A percentile compares a stretch with the other conserved stretches of the same genome.
phyloP scores from a whole-genome alignment of 257 asterid genomes.

The Scutellaria galericulata region DNA sequence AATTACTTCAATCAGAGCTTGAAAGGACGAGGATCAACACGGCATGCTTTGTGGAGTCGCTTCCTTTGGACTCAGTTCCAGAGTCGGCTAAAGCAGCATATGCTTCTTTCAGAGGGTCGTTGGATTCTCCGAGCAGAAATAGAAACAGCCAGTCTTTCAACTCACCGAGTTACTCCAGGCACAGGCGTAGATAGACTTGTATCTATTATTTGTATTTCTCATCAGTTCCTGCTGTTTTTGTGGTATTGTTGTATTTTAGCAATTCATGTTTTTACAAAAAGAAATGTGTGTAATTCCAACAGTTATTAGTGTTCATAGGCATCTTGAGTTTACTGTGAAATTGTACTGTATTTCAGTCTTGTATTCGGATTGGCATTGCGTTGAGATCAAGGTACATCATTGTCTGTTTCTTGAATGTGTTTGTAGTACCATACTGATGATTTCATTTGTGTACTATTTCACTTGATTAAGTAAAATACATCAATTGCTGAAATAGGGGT shows the following conservation, averaged over 20 bases:
- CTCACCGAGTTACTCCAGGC: constrained; percentile 86
- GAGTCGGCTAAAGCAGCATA: constrained; percentile 98
- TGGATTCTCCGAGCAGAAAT: constrained; percentile 75
- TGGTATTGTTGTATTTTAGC: constrained; percentile 53
- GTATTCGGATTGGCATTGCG: background rate
- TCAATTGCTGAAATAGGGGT: too few species aligned
- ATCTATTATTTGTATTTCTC: constrained; percentile 15
- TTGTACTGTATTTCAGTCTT: background rate
- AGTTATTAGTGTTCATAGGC: constrained; percentile 28
- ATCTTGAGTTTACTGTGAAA: constrained; percentile 12
- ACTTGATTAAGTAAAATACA: too few species aligned
- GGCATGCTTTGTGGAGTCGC: constrained; percentile 90
- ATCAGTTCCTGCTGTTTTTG: constrained; percentile 27
- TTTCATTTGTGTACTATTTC: too few species aligned
- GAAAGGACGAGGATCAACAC: constrained; percentile 94
- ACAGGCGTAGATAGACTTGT: constrained; percentile 69
- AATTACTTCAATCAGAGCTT: constrained; percentile 85
- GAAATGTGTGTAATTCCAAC: constrained; percentile 6
- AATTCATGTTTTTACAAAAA: constrained; percentile 25
- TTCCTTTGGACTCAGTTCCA: constrained; percentile 80
- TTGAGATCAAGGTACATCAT: constrained; percentile 1
- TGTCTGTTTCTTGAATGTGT: constrained; percentile 5
- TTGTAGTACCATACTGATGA: background rate
- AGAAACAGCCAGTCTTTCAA: constrained; percentile 57
- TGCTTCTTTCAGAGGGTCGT: constrained; percentile 84